Percentiles rank a stretch among this genome's conserved stretches.
Evolutionary conservation across 1,139 yeast genomes (phyloP).

Genomic region (Zygosaccharomyces sapae): DNA sequence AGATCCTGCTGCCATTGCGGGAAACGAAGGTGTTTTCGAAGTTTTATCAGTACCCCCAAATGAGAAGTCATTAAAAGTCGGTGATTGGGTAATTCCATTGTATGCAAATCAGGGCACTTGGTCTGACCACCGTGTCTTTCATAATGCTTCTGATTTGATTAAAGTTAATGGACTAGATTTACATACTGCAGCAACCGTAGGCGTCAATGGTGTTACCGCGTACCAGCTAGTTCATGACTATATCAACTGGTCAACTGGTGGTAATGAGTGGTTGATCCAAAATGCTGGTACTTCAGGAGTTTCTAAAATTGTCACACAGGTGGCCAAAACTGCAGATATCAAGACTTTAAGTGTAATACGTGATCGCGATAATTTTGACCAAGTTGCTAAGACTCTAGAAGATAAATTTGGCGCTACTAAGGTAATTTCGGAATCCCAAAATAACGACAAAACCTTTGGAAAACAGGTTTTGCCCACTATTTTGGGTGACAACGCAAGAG

Average conservation of each 20-base stretch:
- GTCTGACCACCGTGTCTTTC: slow-evolving; percentile 72
- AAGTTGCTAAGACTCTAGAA: slow-evolving; percentile 43
- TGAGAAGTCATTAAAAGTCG: slow-evolving; percentile 49
- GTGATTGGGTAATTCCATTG: slow-evolving; percentile 94
- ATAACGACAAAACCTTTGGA: slow-evolving; percentile 61
- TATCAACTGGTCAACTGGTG: slow-evolving; percentile 54
- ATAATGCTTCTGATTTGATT: slow-evolving; percentile 48
- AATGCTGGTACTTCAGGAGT: slow-evolving; percentile 97
- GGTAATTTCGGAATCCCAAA: slow-evolving; percentile 85
- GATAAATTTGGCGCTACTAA: slow-evolving; percentile 80
- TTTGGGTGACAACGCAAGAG: slow-evolving; percentile 43
- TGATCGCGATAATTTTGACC: slow-evolving; percentile 71
- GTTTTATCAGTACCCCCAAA: slow-evolving; percentile 65
- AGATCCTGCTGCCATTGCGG: slow-evolving; percentile 72
- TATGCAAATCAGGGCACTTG: slow-evolving; percentile 86
- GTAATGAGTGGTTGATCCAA: slow-evolving; percentile 83
- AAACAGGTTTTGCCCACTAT: slow-evolving; percentile 61
- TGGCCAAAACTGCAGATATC: slow-evolving; percentile 71
- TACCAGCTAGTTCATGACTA: slow-evolving; percentile 79
- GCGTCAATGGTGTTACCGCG: slow-evolving; percentile 92
- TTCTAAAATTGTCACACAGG: slow-evolving; percentile 89
- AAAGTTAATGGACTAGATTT: slow-evolving; percentile 43
- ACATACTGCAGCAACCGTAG: slow-evolving; percentile 75
- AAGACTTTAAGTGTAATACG: slow-evolving; percentile 86
- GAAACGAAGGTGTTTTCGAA: slow-evolving; percentile 92